A percentile compares a stretch with the other conserved stretches of the same genome.
Evolutionary conservation across 2,329 filamentous ascomycete genomes (phyloP).

Genomic region (Trichophyton benhamiae): DNA sequence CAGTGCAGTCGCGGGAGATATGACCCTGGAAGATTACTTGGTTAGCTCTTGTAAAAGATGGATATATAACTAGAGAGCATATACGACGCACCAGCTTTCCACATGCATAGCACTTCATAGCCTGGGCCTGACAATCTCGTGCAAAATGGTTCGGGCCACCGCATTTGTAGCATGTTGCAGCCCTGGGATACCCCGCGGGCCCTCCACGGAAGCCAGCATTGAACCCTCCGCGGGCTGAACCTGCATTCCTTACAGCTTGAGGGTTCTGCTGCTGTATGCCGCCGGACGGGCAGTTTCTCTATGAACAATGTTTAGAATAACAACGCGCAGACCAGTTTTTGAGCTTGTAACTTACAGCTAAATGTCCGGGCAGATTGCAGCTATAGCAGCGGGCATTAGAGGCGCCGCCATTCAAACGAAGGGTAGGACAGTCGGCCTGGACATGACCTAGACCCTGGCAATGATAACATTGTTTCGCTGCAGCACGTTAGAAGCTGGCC

Average conservation of each 20-base stretch:
- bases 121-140: constrained; percentile 93
- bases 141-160: constrained; percentile 93
- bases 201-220: constrained; percentile 57
- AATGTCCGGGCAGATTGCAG: constrained; percentile 83
- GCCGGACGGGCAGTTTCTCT: constrained; percentile 15
- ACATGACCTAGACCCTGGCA: constrained; percentile 97
- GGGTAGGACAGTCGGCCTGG: constrained; percentile 95
- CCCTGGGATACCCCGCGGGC: constrained; percentile 46
- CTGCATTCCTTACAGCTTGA: constrained; percentile 52
- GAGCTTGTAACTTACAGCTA: constrained; percentile 54
- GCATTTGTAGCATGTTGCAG: constrained; percentile 54
- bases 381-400: constrained; percentile 88
- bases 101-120: constrained; percentile 97
- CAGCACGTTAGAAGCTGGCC: constrained; percentile 4
- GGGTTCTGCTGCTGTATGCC: constrained; percentile 45
- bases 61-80: not conserved
- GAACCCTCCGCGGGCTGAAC: constrained; percentile 54
- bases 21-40: constrained; percentile 44
- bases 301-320: not conserved
- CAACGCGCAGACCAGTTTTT: not conserved
- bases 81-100: constrained; percentile 55
- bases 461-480: constrained; percentile 97
- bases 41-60: constrained; percentile 8
- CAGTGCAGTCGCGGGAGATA: constrained; percentile 89
- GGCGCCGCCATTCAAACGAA: constrained; percentile 71